A percentile compares a stretch with the other conserved stretches of the same genome.
These are phyloP conservation scores for Porogramme epimiltina DNA, from an alignment of 1,284 basidiomycete genomes.

Conservation along the genomic window DNA sequence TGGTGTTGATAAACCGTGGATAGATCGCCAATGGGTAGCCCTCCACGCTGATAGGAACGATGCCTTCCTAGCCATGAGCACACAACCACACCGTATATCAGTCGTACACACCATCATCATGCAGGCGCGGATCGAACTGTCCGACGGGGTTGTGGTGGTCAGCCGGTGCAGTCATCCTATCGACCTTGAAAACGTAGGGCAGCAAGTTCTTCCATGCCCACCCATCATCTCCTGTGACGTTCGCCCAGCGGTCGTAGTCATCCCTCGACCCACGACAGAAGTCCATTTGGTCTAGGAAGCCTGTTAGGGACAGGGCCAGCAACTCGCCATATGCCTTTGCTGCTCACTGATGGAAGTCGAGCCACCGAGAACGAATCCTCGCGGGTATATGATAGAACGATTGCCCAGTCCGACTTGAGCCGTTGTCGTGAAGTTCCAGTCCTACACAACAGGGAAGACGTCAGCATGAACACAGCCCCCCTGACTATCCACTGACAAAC, in stretches of 20 bases:
- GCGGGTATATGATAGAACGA: constrained; percentile 23
- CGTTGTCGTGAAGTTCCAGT: constrained; percentile 22
- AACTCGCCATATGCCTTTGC: neutral
- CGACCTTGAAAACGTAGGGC: constrained; percentile 24
- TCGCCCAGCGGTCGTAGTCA: constrained; percentile 31
- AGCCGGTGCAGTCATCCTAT: constrained; percentile 12
- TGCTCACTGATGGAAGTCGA: constrained; percentile 28
- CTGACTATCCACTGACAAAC: neutral
- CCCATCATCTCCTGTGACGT: constrained; percentile 29
- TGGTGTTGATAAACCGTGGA: constrained; percentile 31
- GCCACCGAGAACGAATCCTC: constrained; percentile 28
- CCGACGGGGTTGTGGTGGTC: constrained; percentile 14
- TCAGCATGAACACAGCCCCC: neutral
- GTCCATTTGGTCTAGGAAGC: constrained; percentile 38
- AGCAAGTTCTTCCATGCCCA: constrained; percentile 33
- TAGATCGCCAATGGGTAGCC: constrained; percentile 19
- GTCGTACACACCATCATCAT: too few species aligned
- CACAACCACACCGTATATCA: neutral
- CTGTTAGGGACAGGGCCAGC: constrained; percentile 16
- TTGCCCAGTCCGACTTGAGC: constrained; percentile 29
- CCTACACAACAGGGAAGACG: neutral
- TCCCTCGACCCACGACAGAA: constrained; percentile 43
- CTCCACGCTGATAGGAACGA: constrained; percentile 34
- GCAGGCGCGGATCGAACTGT: constrained; percentile 6
- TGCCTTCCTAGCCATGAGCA: neutral